Conservation (phyloP, 805 yeast species). For the Yarrowia sp. region DNA sequence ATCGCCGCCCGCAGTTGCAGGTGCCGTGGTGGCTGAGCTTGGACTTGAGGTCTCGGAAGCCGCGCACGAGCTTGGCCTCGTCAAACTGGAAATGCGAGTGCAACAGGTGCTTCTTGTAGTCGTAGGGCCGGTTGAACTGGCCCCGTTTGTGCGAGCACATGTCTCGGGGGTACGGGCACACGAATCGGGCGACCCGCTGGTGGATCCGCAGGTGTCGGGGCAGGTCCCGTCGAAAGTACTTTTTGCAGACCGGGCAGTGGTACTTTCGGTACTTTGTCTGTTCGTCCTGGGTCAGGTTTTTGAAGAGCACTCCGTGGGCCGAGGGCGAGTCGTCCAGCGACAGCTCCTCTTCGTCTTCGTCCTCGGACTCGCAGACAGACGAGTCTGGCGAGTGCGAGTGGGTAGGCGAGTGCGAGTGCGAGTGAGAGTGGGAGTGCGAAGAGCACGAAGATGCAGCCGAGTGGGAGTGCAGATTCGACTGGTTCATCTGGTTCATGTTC, state of each 20-base stretch:
- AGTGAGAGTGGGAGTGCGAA: too few relatives aligned
- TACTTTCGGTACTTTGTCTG: conserved; percentile 29
- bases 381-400: background rate
- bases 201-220: conserved; percentile 62
- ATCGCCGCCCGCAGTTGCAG: conserved; percentile 52
- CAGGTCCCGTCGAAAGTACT: conserved; percentile 56
- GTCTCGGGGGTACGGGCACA: conserved; percentile 55
- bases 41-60: conserved; percentile 50
- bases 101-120: conserved; percentile 60
- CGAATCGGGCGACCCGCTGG: conserved; percentile 53
- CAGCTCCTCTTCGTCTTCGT: background rate
- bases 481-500: too few relatives aligned
- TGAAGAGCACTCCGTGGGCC: conserved; percentile 7
- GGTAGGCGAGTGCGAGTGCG: too few relatives aligned
- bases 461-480: too few relatives aligned
- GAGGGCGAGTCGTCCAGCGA: conserved; percentile 22
- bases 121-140: conserved; percentile 64
- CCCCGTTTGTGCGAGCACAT: conserved; percentile 58
- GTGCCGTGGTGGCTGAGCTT: conserved; percentile 51
- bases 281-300: conserved; percentile 1
- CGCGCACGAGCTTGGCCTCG: conserved; percentile 42
- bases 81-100: conserved; percentile 59
- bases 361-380: background rate
- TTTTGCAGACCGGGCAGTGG: conserved; percentile 52
- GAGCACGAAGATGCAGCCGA: too few relatives aligned